These are phyloP conservation scores for Hanseniaspora valbyensis DNA, from an alignment of 805 yeast species.

Conservation along the genomic window DNA sequence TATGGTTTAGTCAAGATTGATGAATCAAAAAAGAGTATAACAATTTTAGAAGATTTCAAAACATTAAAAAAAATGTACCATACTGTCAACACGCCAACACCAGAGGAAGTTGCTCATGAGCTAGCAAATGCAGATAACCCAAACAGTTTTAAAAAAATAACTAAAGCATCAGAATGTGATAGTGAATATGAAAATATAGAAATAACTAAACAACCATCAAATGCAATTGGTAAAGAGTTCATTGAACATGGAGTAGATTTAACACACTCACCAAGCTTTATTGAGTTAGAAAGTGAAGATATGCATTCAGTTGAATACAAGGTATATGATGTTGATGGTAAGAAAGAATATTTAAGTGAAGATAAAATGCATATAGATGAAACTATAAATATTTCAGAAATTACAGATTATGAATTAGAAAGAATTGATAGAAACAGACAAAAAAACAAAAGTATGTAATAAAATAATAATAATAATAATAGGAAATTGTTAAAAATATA, in stretches of 20 bases:
- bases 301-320: neutral
- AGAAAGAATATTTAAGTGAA: neutral
- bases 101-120: conserved; percentile 14
- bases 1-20: conserved; percentile 60
- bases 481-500: no score
- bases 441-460: conserved; percentile 12
- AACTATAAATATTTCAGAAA: neutral
- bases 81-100: conserved; percentile 34
- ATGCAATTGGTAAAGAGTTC: conserved; percentile 4
- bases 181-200: conserved; percentile 13
- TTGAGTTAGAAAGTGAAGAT: conserved; percentile 39
- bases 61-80: conserved; percentile 37
- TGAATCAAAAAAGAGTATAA: conserved; percentile 30
- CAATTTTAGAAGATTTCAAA: conserved; percentile 38
- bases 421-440: neutral
- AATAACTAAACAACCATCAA: conserved; percentile 4
- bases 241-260: conserved; percentile 17
- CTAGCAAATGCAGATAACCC: neutral
- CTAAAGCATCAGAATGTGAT: conserved; percentile 3
- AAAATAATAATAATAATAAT: neutral
- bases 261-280: conserved; percentile 41
- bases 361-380: neutral
- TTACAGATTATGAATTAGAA: conserved; percentile 2
- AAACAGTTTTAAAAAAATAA: neutral
- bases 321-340: conserved; percentile 6